phyloP scores from a whole-genome alignment of 208 protist genomes.

The Phytomonas sp. region DNA sequence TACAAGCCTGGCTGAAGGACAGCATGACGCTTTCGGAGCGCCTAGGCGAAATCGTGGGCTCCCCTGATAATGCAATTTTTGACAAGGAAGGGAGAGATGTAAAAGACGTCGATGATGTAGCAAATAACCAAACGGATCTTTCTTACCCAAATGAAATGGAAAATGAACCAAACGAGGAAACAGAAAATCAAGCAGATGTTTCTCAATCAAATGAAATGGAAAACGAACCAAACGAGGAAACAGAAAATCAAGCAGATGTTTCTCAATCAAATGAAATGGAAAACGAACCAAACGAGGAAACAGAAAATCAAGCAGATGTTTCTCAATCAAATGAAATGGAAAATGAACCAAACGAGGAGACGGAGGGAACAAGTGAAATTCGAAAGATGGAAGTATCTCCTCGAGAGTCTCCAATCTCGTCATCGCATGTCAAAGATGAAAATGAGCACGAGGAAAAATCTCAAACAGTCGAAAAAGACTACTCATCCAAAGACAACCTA shows the following conservation, averaged over 20 bases:
- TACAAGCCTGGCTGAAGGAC: constrained; percentile 69
- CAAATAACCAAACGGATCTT: not conserved
- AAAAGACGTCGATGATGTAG: not conserved
- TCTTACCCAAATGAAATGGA: not conserved
- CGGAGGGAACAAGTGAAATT: not conserved
- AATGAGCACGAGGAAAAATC: not conserved
- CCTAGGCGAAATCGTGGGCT: constrained; percentile 16
- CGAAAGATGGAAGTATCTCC: not conserved
- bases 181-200: not conserved
- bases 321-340: constrained; percentile 5
- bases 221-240: not conserved
- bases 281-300: not conserved
- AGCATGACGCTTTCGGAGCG: constrained; percentile 19
- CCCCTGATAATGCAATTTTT: not conserved
- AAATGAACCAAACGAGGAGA: not conserved
- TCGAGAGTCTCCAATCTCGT: not conserved
- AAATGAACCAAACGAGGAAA: not conserved
- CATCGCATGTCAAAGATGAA: not conserved
- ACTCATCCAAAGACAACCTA: not conserved
- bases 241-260: not conserved
- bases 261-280: not conserved
- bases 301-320: not conserved
- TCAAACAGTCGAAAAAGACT: constrained; percentile 6
- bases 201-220: not conserved
- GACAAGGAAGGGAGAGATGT: not conserved